Evolutionary conservation across 2,329 filamentous ascomycete genomes (phyloP).

Genomic region (Septoria petroselini): DNA sequence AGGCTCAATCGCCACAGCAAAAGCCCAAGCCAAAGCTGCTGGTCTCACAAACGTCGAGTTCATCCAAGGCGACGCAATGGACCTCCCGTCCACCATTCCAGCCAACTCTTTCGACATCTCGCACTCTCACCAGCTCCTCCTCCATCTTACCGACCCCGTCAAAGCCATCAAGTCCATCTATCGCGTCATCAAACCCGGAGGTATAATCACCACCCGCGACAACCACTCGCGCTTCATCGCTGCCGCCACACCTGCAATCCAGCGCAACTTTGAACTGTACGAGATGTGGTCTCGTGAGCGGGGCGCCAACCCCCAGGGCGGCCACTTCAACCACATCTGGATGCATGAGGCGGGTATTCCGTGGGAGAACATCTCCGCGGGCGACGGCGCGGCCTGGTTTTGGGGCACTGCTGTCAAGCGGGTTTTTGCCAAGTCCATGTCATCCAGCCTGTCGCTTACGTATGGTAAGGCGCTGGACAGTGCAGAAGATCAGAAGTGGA

Average conservation of each 20-base stretch:
- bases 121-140: conserved; percentile 56
- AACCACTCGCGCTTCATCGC: conserved; percentile 6
- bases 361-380: conserved; percentile 14
- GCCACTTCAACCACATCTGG: conserved; percentile 23
- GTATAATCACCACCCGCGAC: conserved; percentile 51
- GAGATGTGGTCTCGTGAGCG: conserved; percentile 9
- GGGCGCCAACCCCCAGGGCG: conserved; percentile 23
- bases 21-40: conserved; percentile 4
- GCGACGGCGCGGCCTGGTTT: conserved; percentile 3
- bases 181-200: conserved; percentile 51
- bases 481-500: conserved; percentile 4
- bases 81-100: conserved; percentile 2
- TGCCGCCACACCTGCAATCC: conserved; percentile 13
- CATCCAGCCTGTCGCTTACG: neutral
- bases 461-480: neutral
- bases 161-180: conserved; percentile 53
- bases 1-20: conserved; percentile 14
- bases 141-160: conserved; percentile 53
- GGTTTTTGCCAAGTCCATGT: neutral
- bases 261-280: conserved; percentile 17
- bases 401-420: neutral
- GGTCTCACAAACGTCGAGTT: conserved; percentile 18
- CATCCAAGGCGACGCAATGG: conserved; percentile 10
- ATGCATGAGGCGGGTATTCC: conserved; percentile 28
- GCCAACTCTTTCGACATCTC: conserved; percentile 53